A percentile compares a stretch with the other conserved stretches of the same genome.
Conservation (phyloP, 2,329 filamentous ascomycete genomes). For the Ceratocystis diversiconidia region DNA sequence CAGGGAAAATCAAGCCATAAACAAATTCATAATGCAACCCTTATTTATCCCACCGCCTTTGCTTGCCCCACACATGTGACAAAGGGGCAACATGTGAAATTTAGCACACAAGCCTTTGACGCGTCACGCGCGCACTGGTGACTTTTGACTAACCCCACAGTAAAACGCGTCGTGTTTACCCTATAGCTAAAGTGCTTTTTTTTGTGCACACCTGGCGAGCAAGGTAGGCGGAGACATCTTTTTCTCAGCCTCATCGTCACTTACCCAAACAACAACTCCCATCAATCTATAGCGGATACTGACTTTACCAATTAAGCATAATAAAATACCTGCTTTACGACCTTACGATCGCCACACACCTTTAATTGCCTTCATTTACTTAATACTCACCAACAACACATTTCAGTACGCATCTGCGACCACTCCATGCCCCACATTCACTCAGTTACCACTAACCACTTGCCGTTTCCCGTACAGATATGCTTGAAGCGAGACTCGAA, state of each 20-base stretch:
- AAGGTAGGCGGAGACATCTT: background rate
- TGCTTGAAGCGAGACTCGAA: conserved; percentile 96
- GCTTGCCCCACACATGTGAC: background rate
- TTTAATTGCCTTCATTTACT: background rate
- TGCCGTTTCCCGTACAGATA: conserved; percentile 27
- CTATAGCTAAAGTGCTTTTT: conserved; percentile 2
- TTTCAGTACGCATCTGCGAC: conserved; percentile 11
- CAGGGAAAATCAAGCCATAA: no score
- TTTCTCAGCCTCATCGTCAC: background rate
- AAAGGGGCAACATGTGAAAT: background rate
- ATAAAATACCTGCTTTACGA: background rate
- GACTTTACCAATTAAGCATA: background rate
- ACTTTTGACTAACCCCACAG: background rate
- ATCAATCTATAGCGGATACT: background rate
- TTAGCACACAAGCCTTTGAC: background rate
- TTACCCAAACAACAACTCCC: background rate
- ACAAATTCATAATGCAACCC: background rate
- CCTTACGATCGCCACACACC: background rate
- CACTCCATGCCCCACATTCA: background rate
- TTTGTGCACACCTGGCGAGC: background rate
- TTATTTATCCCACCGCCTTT: background rate
- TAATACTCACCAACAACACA: conserved; percentile 6
- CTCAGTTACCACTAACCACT: conserved; percentile 4
- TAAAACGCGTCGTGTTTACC: background rate
- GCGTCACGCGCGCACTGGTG: background rate